phyloP scores from a whole-genome alignment of 208 protist genomes.

The Trichomonas tenax region DNA sequence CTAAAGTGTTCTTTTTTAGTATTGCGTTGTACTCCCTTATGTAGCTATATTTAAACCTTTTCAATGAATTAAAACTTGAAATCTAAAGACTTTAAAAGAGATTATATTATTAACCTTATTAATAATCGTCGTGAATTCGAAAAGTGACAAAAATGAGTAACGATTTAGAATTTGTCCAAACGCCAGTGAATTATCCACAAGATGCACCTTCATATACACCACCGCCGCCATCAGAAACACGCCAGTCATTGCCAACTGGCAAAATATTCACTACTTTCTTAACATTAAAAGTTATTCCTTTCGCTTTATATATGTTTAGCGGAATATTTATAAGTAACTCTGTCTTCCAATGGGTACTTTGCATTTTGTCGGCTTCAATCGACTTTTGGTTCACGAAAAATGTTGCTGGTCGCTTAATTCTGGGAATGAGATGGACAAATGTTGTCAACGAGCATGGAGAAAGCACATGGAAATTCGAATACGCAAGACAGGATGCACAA shows the following conservation, averaged over 20 bases:
- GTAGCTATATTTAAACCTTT: too few relatives aligned
- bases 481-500: neutral
- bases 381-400: slow-evolving; percentile 18
- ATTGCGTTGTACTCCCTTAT: too few relatives aligned
- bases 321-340: neutral
- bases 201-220: neutral
- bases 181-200: neutral
- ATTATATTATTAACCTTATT: too few relatives aligned
- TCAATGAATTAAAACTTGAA: too few relatives aligned
- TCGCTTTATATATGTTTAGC: neutral
- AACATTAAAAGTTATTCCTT: neutral
- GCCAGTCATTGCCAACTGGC: neutral
- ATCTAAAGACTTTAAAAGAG: too few relatives aligned
- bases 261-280: neutral
- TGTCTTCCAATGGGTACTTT: neutral
- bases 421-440: neutral
- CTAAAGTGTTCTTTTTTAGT: too few relatives aligned
- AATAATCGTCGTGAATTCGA: neutral
- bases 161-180: neutral
- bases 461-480: neutral
- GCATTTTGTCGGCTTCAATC: neutral
- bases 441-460: neutral
- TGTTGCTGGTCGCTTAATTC: neutral
- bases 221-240: neutral
- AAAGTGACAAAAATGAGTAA: neutral